Evolutionary conservation across 2,329 filamentous ascomycete genomes (phyloP), one percentile per base, ranked within the genome.

Genomic region (Claviceps maximensis): DNA sequence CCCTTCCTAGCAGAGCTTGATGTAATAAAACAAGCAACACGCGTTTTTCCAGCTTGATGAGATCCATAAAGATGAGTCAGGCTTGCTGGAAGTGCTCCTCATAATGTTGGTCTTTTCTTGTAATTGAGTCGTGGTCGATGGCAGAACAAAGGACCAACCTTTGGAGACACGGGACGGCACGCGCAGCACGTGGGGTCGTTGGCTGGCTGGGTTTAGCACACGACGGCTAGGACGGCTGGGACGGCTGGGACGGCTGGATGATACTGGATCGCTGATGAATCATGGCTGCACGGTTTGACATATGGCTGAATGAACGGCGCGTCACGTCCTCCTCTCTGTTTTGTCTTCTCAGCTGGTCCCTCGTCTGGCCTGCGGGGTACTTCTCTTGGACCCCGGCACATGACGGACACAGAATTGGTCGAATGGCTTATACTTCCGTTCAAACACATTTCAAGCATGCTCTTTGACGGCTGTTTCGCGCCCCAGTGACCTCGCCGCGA

Each of bases 111-210:
- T 45, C 23, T 5, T 45, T 5, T 45, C 13, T 25, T 45, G 41
- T 27, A 25, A 25, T 45, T 3, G 21, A 27, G 42, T 44, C 41
- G 15, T 15, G 41, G 41, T 21, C 15, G 41, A 4, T 45, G 42
- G 21, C 42, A 25, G 42, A 13, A 25, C 42, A 25, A 3, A 45
- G 17, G 44, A 47, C 44, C 7, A 15, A 27, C 25, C 36, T 33
- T 33, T 7, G 19, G 27, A 40, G 40, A 45, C 29, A 42, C 49
- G 52, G 52, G 52, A 54, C 52, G 52, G 52, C 49, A 44, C 52
- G 46, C 13, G 27, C 31, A 46, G 31, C 47, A 47, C 52, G 52
- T 36, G 41, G 25, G 4, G n/a, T 48, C 27, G 27, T 49, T 36
- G 46, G 46, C 46, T 15, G 45, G 27, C 25, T 46, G 25, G 25